phyloP scores from a whole-genome alignment of 2,329 filamentous ascomycete genomes.

The Fusarium sp. region DNA sequence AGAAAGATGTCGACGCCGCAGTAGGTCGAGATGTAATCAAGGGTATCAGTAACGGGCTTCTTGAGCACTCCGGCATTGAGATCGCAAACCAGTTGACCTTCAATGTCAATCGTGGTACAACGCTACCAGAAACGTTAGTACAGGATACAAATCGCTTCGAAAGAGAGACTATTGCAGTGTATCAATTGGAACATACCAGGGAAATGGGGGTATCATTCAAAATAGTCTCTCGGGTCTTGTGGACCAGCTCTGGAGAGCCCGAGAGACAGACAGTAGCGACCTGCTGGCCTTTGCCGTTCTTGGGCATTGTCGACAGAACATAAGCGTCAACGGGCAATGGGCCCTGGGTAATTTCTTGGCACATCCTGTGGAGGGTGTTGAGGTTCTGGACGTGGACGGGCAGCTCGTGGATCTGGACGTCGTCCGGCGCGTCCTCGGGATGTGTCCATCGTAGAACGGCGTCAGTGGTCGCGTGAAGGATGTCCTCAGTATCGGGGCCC shows the following conservation, averaged over 20 bases:
- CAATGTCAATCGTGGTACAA: conserved; percentile 92
- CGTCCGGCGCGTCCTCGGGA: conserved; percentile 84
- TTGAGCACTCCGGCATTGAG: conserved; percentile 72
- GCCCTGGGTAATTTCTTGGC: conserved; percentile 79
- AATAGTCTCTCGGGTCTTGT: conserved; percentile 88
- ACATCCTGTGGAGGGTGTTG: conserved; percentile 79
- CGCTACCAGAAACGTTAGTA: conserved; percentile 63
- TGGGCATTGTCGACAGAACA: conserved; percentile 84
- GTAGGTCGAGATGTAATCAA: conserved; percentile 86
- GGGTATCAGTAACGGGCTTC: conserved; percentile 79
- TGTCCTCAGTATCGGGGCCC: conserved; percentile 92
- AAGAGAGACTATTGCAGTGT: background rate
- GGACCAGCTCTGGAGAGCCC: conserved; percentile 85
- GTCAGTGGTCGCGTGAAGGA: conserved; percentile 88
- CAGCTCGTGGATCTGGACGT: conserved; percentile 84
- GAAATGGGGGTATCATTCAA: conserved; percentile 92
- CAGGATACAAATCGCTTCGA: background rate
- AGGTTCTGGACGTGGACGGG: conserved; percentile 93
- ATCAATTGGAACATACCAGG: conserved; percentile 70
- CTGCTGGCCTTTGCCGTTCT: conserved; percentile 69
- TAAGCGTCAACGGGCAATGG: conserved; percentile 80
- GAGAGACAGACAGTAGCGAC: conserved; percentile 92
- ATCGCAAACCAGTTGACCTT: conserved; percentile 89
- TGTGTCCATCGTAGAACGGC: conserved; percentile 94
- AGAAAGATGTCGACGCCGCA: conserved; percentile 98